Evolutionary conservation across 805 yeast genomes (phyloP), one percentile per base, ranked within the genome.

Genomic region (Ogataea allantospora): DNA sequence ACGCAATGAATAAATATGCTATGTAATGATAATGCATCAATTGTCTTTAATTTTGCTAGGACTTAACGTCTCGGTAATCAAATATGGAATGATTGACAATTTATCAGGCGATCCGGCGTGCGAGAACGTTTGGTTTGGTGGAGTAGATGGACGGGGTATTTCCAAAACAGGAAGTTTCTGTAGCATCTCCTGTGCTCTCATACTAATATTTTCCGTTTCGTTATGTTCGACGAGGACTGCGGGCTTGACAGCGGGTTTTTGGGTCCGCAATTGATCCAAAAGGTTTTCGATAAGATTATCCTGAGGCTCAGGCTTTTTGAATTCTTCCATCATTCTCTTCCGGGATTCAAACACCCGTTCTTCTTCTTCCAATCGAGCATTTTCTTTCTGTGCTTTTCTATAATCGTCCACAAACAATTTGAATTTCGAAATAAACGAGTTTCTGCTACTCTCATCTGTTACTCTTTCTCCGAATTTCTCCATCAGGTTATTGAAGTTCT

Each of bases 401-500:
- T 78, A 83, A 46, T 79, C 81, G 31, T 65, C 65, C 17, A 77
- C 64, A 51, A 84, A 84, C 38, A 70, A 71, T 6, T 78, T 60
- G 50, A 84, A 79, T 53, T 77, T 78, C 42, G 73, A 64, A 56
- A 84, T 75, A 54, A 84, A 84, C 0, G 77, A 62, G 50, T 75
- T 78, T 48, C 77, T 71, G 6, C 77, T 71, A 15, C 75, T 66
- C 24, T 70, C 73, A 38, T 73, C 75, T 3, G 54, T 44, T 2
- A 77, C 73, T 50, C 78, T 79, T 56, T 84, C 95, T 7, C 91
- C 95, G 54, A 78, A 84, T 56, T 76, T 80, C 37, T 66, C 65
- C 86, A 84, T 78, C 40, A 80, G 55, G 38, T 73, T 71, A 19
- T 76, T 76, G 44, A 81, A 73, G 31, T 71, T 77, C 18, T 65